Evolutionary conservation across 1,284 basidiomycete genomes (phyloP), one percentile per base, ranked within the genome.

Genomic region (Marasmius fiardii): DNA sequence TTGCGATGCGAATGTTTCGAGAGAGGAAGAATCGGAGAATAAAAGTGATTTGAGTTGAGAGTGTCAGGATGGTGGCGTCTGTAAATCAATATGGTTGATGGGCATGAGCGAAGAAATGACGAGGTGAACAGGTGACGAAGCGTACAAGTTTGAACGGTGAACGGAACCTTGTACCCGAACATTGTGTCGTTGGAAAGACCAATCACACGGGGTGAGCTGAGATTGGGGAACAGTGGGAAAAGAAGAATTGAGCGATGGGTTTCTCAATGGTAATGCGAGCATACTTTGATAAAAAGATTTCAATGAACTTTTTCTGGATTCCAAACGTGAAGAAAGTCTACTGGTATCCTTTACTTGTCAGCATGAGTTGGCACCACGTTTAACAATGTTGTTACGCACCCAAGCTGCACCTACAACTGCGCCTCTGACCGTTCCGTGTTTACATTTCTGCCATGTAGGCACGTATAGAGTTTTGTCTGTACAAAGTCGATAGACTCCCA

Each of bases 1-100:
- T 80, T 0, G 91, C 88, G 52, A 93, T 80, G 28, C 82, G 80
- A 52, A 94, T 83, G 69, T 93, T 93, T 39, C 84, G 80, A 49
- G 81, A 76, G 51, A 95, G 80, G 72, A 94, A 94, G 75, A 89
- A 94, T 6, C 76, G 78, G 52, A 94, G 76, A 56, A 95, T 87
- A 26, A 71, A 70, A 0, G 88, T 88, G 34, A 91, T 65, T 70
- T 95, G 92, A 2, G 82, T 75, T 5, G 88, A 81, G 4, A 93
- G 67, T 58, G 93, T 79, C 56, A 92, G 74, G 16, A 91, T 67
- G 0, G 90, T 81, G 4, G 91, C 90, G 65, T 92, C 90, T 93
- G 65, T 2, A 49, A 8, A 31, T 31, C n/a, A n/a, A 31, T 31
- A 10, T 4, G 28, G 5, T 31, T 4, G 28, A 10, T 4, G 48